Conservation (phyloP, 2,329 filamentous ascomycete species). For the Botryotinia narcissicola region DNA sequence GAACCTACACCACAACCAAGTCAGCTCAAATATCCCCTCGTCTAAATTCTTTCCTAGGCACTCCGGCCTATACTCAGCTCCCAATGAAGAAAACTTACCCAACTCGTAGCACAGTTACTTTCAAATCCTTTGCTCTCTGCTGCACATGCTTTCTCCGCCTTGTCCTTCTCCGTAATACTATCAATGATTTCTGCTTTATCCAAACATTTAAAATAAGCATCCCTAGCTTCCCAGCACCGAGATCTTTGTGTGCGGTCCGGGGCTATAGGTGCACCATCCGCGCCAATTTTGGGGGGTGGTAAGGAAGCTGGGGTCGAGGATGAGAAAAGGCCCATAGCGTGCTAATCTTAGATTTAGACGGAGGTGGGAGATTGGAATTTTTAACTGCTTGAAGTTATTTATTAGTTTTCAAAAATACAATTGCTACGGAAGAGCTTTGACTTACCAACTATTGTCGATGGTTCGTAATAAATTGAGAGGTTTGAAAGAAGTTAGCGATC, state of each 20-base stretch:
- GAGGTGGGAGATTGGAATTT: not conserved
- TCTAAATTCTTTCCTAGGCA: conserved; percentile 17
- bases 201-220: conserved; percentile 84
- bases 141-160: conserved; percentile 56
- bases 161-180: conserved; percentile 56
- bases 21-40: conserved; percentile 20
- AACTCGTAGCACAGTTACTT: conserved; percentile 80
- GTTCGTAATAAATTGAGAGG: not conserved
- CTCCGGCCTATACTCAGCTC: not conserved
- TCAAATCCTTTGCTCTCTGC: conserved; percentile 68
- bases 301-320: conserved; percentile 34
- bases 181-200: conserved; percentile 81
- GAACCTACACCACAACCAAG: conserved; percentile 59
- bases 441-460: not conserved
- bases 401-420: not conserved
- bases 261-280: conserved; percentile 66
- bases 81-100: conserved; percentile 60
- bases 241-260: conserved; percentile 81
- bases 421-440: not conserved
- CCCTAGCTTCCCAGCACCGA: conserved; percentile 86
- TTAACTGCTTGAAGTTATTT: not conserved
- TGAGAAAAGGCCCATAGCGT: conserved; percentile 52
- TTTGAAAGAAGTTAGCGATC: no score
- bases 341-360: not conserved
- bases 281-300: conserved; percentile 46